A percentile compares a stretch with the other conserved stretches of the same genome.
Conservation (phyloP, 495 filamentous ascomycete species). For the Aspergillus bridgeri region DNA sequence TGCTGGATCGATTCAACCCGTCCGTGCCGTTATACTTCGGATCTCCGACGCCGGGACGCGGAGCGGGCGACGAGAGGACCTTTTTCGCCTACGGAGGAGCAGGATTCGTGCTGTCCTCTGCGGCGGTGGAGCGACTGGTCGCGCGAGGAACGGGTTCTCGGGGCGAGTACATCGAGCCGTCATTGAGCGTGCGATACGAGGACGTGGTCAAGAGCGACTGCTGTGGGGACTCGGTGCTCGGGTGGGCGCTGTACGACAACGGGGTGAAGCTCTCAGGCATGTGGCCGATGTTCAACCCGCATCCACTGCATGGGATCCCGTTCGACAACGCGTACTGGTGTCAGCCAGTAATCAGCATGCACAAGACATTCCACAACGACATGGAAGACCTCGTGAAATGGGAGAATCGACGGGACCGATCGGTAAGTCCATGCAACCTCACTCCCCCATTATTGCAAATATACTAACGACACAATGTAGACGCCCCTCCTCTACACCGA, state of each 20-base stretch:
- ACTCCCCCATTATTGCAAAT: background rate
- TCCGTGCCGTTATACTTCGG: constrained; percentile 52
- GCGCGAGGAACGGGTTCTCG: constrained; percentile 18
- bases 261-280: constrained; percentile 44
- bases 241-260: constrained; percentile 42
- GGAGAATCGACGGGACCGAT: constrained; percentile 23
- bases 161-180: constrained; percentile 18
- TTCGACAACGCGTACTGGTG: constrained; percentile 45
- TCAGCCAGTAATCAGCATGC: constrained; percentile 51
- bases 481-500: constrained; percentile 30
- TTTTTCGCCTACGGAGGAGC: constrained; percentile 54
- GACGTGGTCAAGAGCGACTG: constrained; percentile 38
- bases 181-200: constrained; percentile 33
- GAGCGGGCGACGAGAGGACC: constrained; percentile 28
- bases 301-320: constrained; percentile 35
- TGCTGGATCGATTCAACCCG: constrained; percentile 49
- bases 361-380: constrained; percentile 36
- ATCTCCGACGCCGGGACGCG: constrained; percentile 35
- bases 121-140: constrained; percentile 38
- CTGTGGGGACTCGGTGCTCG: constrained; percentile 53
- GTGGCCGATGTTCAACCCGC: constrained; percentile 53
- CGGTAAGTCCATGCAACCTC: constrained; percentile 16
- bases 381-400: constrained; percentile 25
- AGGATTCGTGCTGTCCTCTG: constrained; percentile 50
- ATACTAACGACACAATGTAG: constrained; percentile 9